Conservation (phyloP, 2,329 filamentous ascomycete genomes). For the Neurospora crassa region DNA sequence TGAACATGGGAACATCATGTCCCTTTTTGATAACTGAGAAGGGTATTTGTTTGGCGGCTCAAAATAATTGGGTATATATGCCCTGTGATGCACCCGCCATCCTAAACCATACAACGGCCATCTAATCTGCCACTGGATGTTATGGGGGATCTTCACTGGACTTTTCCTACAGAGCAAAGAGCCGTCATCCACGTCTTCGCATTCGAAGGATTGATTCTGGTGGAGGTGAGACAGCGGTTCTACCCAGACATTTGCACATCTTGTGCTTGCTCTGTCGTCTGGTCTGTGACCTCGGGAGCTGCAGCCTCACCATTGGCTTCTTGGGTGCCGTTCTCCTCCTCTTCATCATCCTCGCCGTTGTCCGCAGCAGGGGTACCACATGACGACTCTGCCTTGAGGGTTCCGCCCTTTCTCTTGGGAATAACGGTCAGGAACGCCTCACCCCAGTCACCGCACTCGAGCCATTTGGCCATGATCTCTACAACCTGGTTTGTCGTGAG, state of each 20-base stretch:
- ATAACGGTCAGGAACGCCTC: constrained; percentile 81
- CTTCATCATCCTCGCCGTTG: constrained; percentile 17
- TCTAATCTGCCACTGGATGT: neutral
- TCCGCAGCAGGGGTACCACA: constrained; percentile 12
- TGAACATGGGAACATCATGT: neutral
- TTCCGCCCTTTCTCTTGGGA: constrained; percentile 79
- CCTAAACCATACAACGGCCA: neutral
- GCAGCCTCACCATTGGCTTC: constrained; percentile 22
- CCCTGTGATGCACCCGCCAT: neutral
- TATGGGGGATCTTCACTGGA: neutral
- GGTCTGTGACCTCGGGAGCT: constrained; percentile 13
- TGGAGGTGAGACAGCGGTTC: neutral
- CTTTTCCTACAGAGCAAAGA: neutral
- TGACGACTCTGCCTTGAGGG: constrained; percentile 39
- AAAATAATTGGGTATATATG: neutral
- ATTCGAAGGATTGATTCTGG: neutral
- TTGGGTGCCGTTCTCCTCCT: constrained; percentile 16
- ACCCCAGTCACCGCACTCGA: constrained; percentile 86
- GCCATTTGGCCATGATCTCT: constrained; percentile 91
- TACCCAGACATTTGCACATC: neutral
- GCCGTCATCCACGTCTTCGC: neutral
- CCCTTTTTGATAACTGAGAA: neutral
- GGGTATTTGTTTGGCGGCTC: neutral
- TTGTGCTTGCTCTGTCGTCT: constrained; percentile 2
- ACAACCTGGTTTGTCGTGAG: constrained; percentile 92